phyloP scores from a whole-genome alignment of 768 basidiomycete genomes.

The Amyloporia xantha region DNA sequence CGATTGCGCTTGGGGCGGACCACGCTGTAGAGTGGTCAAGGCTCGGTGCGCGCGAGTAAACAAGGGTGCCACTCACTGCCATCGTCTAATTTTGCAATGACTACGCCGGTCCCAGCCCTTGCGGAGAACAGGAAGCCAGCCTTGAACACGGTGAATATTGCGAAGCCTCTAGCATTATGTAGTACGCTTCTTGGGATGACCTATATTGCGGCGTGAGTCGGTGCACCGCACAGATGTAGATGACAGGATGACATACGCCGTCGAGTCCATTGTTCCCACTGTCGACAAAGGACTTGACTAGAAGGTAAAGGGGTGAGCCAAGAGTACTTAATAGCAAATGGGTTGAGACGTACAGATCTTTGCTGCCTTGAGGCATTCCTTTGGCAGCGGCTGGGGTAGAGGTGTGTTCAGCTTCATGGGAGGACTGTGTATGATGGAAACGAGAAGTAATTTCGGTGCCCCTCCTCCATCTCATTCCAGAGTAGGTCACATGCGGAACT shows the following conservation, averaged over 20 bases:
- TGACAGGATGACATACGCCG: constrained; percentile 39
- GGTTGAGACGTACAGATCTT: constrained; percentile 64
- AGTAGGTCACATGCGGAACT: constrained; percentile 2
- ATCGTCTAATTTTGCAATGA: constrained; percentile 77
- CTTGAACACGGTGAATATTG: constrained; percentile 87
- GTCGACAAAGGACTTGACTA: constrained; percentile 84
- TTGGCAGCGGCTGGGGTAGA: constrained; percentile 56
- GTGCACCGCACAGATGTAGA: constrained; percentile 24
- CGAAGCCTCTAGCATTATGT: constrained; percentile 66
- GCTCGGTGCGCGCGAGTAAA: neutral
- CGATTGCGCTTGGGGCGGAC: constrained; percentile 94
- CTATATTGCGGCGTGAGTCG: constrained; percentile 21
- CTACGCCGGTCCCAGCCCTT: constrained; percentile 79
- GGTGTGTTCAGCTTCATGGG: constrained; percentile 46
- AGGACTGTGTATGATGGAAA: constrained; percentile 5
- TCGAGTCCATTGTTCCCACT: constrained; percentile 78
- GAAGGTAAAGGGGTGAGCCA: no score
- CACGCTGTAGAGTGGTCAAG: constrained; percentile 47
- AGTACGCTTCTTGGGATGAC: constrained; percentile 51
- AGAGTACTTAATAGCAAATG: no score
- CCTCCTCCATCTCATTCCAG: neutral
- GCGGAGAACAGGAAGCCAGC: constrained; percentile 63
- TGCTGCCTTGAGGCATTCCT: constrained; percentile 83
- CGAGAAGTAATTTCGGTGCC: neutral
- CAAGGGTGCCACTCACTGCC: constrained; percentile 52